Conservation (phyloP, 2,329 filamentous ascomycete genomes). For the Beauveria brongniartii region DNA sequence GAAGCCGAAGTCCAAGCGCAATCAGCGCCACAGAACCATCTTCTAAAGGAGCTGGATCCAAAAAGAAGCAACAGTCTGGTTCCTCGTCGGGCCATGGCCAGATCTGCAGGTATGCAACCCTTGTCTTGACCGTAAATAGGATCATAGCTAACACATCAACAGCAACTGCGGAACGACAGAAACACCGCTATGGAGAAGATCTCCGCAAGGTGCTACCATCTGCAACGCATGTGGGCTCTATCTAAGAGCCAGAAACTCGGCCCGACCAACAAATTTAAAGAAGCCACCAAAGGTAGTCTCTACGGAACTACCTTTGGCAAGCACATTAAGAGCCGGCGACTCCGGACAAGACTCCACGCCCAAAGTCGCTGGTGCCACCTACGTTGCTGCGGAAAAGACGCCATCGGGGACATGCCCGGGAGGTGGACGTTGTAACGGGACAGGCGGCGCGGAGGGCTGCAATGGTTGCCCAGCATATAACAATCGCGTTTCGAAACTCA, state of each 20-base stretch:
- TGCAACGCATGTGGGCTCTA: conserved; percentile 98
- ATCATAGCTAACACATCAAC: conserved; percentile 3
- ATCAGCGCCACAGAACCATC: conserved; percentile 17
- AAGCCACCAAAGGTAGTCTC: conserved; percentile 52
- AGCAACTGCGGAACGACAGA: conserved; percentile 94
- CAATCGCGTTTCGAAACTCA: conserved; percentile 86
- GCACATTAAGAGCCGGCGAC: conserved; percentile 29
- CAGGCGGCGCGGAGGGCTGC: conserved; percentile 88
- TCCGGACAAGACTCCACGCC: conserved; percentile 32
- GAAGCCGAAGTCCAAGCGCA: conserved; percentile 20
- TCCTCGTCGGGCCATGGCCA: conserved; percentile 7
- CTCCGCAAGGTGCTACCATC: conserved; percentile 86
- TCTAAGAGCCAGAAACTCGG: conserved; percentile 84
- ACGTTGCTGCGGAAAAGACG: conserved; percentile 68
- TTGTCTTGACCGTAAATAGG: background rate
- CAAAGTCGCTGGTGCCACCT: conserved; percentile 51
- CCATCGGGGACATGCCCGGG: conserved; percentile 86
- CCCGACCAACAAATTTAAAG: conserved; percentile 84
- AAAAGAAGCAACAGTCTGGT: conserved; percentile 10
- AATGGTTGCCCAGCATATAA: conserved; percentile 96
- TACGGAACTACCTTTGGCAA: conserved; percentile 34
- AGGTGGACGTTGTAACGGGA: conserved; percentile 91
- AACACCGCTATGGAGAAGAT: conserved; percentile 90
- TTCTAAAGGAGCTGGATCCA: background rate
- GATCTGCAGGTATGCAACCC: conserved; percentile 8